Conservation (phyloP, 768 basidiomycete species). For the Lanmaoa pseudosensibilis region DNA sequence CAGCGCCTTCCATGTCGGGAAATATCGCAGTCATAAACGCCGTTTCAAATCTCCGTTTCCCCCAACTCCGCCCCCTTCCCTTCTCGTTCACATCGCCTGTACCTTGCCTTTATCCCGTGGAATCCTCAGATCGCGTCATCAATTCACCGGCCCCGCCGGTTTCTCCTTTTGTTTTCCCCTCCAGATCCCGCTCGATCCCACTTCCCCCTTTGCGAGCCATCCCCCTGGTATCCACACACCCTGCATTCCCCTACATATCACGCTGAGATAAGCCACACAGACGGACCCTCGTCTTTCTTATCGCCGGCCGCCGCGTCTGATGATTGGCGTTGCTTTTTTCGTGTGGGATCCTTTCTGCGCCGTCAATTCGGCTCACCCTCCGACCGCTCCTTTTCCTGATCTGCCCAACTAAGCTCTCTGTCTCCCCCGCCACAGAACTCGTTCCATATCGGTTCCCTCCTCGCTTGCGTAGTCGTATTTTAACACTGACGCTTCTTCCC, state of each 20-base stretch:
- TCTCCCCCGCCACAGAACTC: background rate
- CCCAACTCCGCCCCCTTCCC: background rate
- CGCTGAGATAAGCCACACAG: background rate
- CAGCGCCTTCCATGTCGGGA: background rate
- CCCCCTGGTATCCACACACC: no score
- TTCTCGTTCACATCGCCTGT: background rate
- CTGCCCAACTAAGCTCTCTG: background rate
- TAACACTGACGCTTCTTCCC: slow-evolving; percentile 4
- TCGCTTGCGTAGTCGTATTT: background rate
- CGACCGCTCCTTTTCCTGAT: background rate
- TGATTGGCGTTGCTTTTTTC: slow-evolving; percentile 24
- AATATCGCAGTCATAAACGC: slow-evolving; percentile 13
- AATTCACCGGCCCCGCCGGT: background rate
- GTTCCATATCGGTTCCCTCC: background rate
- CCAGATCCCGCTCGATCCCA: background rate
- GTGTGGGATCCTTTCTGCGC: slow-evolving; percentile 1
- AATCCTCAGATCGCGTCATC: no score
- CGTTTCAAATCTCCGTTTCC: slow-evolving; percentile 17
- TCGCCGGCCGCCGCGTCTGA: slow-evolving; percentile 14
- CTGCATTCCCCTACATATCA: no score
- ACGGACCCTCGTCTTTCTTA: slow-evolving; percentile 10
- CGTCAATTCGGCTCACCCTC: background rate
- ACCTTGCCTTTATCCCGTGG: no score
- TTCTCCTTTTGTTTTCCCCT: background rate
- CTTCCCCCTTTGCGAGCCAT: no score